Conservation (phyloP, 495 filamentous ascomycete genomes). For the Penicillium simplicissimum region DNA sequence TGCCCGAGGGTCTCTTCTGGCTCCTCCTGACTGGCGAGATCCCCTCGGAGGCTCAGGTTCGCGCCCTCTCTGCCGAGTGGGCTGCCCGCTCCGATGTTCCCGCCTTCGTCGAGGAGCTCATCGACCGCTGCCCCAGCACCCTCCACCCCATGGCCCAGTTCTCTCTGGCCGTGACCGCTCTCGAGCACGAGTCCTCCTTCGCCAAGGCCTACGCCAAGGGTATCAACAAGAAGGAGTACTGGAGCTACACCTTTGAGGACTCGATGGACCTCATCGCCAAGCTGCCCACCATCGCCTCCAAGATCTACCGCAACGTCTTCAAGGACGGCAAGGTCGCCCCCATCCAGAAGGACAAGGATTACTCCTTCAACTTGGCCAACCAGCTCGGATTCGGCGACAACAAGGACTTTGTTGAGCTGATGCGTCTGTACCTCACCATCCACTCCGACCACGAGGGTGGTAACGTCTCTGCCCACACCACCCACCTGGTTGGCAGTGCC, state of each 20-base stretch:
- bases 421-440: conserved; percentile 98
- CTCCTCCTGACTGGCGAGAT: conserved; percentile 96
- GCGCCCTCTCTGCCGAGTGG: conserved; percentile 96
- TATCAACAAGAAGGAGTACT: conserved; percentile 98
- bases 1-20: conserved; percentile 99
- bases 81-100: conserved; percentile 94
- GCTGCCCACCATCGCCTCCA: conserved; percentile 94
- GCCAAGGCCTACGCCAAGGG: conserved; percentile 98
- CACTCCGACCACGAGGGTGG: conserved; percentile 99
- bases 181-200: conserved; percentile 97
- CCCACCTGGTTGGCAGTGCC: conserved; percentile 94
- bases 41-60: conserved; percentile 94
- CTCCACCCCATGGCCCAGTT: conserved; percentile 99
- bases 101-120: conserved; percentile 97
- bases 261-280: conserved; percentile 99
- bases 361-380: conserved; percentile 97
- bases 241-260: conserved; percentile 98
- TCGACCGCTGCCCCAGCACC: conserved; percentile 97
- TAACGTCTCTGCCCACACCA: conserved; percentile 97
- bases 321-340: conserved; percentile 97
- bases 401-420: conserved; percentile 95
- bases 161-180: conserved; percentile 93
- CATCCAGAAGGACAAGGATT: conserved; percentile 97
- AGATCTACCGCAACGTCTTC: conserved; percentile 99
- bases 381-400: conserved; percentile 95